Conservation (phyloP, 345 rosid species). For the Melaleuca quinquenervia region DNA sequence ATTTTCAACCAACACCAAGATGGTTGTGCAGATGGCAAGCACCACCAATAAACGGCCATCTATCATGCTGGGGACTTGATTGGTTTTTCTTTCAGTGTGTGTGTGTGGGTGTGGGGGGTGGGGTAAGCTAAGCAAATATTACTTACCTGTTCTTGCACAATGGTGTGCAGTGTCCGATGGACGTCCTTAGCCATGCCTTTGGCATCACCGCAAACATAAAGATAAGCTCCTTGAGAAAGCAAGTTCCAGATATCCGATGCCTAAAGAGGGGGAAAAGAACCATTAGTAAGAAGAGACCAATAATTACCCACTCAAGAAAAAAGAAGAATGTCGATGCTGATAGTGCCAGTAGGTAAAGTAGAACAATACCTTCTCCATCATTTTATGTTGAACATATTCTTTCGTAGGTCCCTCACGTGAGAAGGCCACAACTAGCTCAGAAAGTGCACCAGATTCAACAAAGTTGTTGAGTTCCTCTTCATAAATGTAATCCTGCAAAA, state of each 20-base stretch:
- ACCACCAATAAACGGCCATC: background rate
- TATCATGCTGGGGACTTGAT: background rate
- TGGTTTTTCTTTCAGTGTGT: background rate
- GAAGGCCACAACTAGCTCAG: constrained; percentile 74
- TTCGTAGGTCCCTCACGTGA: constrained; percentile 95
- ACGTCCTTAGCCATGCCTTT: constrained; percentile 99
- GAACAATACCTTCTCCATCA: constrained; percentile 53
- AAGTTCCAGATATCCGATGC: constrained; percentile 77
- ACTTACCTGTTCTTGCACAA: constrained; percentile 79
- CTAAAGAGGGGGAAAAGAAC: constrained; percentile 15
- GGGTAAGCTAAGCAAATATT: background rate
- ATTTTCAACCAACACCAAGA: background rate
- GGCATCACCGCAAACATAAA: constrained; percentile 99
- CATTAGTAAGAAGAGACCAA: background rate
- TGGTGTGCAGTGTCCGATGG: constrained; percentile 82
- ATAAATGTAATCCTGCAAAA: constrained; percentile 56
- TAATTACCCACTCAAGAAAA: background rate
- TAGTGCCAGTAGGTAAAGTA: background rate
- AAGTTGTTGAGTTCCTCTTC: constrained; percentile 74
- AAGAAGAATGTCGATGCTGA: background rate
- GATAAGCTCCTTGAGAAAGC: constrained; percentile 66
- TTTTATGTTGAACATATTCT: constrained; percentile 94
- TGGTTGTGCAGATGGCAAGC: background rate
- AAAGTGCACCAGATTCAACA: constrained; percentile 58
- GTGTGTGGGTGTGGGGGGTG: too few relatives aligned